Conservation (phyloP, 2,329 filamentous ascomycete species). For the Fonsecaea monophora region DNA sequence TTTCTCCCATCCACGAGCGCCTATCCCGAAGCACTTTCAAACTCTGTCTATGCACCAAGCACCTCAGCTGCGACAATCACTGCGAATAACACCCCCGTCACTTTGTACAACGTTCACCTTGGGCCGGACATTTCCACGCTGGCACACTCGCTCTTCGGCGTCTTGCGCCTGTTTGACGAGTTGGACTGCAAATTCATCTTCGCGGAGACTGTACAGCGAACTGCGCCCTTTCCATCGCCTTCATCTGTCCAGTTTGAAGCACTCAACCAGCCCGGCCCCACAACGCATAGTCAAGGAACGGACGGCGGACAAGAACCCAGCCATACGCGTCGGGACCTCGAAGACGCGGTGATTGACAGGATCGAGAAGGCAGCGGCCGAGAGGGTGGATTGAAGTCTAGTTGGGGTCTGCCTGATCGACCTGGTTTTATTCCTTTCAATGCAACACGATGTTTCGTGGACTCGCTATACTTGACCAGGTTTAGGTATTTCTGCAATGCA, state of each 20-base stretch:
- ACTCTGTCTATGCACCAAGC: conserved; percentile 17
- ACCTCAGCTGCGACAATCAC: conserved; percentile 13
- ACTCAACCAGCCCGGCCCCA: conserved; percentile 36
- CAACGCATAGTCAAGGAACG: conserved; percentile 43
- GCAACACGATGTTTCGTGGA: too few relatives aligned
- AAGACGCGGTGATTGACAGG: conserved; percentile 84
- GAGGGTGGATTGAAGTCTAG: conserved; percentile 24
- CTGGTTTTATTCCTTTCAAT: background rate
- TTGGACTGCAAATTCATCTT: conserved; percentile 81
- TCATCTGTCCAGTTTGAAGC: too few relatives aligned
- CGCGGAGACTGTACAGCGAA: conserved; percentile 75
- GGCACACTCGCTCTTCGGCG: conserved; percentile 85
- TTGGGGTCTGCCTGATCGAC: background rate
- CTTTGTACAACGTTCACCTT: conserved; percentile 72
- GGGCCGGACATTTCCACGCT: conserved; percentile 75
- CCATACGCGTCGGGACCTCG: conserved; percentile 54
- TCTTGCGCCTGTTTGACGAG: conserved; percentile 82
- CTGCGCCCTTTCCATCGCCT: background rate
- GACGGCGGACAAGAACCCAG: background rate
- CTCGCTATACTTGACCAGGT: too few relatives aligned
- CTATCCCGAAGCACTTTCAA: background rate
- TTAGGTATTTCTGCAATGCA: too few relatives aligned
- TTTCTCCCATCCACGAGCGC: background rate
- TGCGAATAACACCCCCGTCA: conserved; percentile 36
- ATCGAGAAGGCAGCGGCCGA: conserved; percentile 73